Percentiles rank a stretch among this genome's conserved stretches.
These are phyloP conservation scores for Punctularia strigosozonata DNA, from an alignment of 768 basidiomycete species.

Conservation along the genomic window DNA sequence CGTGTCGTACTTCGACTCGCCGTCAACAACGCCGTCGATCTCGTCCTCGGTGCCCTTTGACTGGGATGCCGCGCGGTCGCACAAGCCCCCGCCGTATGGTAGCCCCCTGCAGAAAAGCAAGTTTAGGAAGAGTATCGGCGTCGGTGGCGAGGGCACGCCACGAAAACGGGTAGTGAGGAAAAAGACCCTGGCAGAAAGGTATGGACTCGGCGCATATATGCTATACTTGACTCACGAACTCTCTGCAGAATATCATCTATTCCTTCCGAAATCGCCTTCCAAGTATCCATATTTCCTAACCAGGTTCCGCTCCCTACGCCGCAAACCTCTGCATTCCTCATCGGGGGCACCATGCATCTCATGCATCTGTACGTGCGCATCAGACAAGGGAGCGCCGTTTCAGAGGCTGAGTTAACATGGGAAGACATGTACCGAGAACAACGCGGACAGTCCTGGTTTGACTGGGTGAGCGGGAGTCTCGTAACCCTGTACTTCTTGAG, in stretches of 20 bases:
- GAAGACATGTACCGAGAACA: slow-evolving; percentile 67
- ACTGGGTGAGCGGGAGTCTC: slow-evolving; percentile 45
- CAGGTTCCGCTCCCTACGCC: slow-evolving; percentile 65
- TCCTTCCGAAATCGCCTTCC: slow-evolving; percentile 64
- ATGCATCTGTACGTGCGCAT: slow-evolving; percentile 57
- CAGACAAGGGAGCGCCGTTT: slow-evolving; percentile 39
- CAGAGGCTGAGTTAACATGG: slow-evolving; percentile 65
- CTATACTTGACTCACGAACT: slow-evolving; percentile 2
- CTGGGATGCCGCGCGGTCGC: slow-evolving; percentile 74
- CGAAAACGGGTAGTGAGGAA: slow-evolving; percentile 51
- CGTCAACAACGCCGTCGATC: slow-evolving; percentile 55
- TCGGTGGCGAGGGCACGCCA: slow-evolving; percentile 22
- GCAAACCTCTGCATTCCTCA: slow-evolving; percentile 50
- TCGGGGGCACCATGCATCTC: slow-evolving; percentile 56
- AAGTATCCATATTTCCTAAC: slow-evolving; percentile 73
- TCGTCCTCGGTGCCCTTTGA: slow-evolving; percentile 74
- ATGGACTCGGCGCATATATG: slow-evolving; percentile 2
- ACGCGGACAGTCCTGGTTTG: slow-evolving; percentile 57
- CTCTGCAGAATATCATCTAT: slow-evolving; percentile 41
- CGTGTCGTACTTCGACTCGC: slow-evolving; percentile 45
- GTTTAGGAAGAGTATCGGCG: slow-evolving; percentile 23
- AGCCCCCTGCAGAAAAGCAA: slow-evolving; percentile 41
- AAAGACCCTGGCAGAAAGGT: slow-evolving; percentile 57
- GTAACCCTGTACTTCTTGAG: slow-evolving; percentile 5
- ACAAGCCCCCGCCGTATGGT: slow-evolving; percentile 60